Base-by-base conservation (phyloP, 768 basidiomycete genomes). In the Tremella mesenterica region DNA sequence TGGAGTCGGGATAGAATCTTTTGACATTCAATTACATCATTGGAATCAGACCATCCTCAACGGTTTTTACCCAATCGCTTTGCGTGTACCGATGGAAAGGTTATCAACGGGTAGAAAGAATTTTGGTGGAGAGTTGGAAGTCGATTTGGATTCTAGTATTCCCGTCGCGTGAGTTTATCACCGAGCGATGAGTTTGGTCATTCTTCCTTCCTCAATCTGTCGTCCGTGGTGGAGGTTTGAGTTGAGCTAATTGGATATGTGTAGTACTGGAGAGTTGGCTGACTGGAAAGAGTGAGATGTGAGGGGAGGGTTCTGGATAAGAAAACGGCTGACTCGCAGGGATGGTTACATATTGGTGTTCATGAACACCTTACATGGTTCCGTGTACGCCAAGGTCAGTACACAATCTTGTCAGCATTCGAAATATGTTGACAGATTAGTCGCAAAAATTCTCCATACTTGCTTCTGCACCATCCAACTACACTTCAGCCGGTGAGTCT, bases 1-100 rank as follows among this genome's bases (percentile, higher is more conserved):
- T 41, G 69, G 64, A 18, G 64, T 64, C 1, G 71, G 70, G 52
- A 62, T 72, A 49, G 48, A 62, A 34, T 58, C 60, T 14, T 73
- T 73, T 47, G 71, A 73, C 53, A 67, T 73, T 36, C 71, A 73
- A 52, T 52, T 73, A 9, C 65, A 68, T 55, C 69, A 71, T 53
- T 50, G 50, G 12, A 70, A 70, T 48, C 34, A 54, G 25, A 60
- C 56, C 20, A 61, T 70, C 51, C 62, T 70, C 67, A 57, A 53
- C 20, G 71, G 71, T 3, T 71, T 68, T 53, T 51, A 70, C 25
- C 62, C 60, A 12, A 55, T 73, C 29, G 71, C 69, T 4, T 50
- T 69, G 44, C 53, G 68, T 30, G 71, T 73, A 18, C 67, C 67
- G 31, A 66, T 73, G 59, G 59, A 67, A 46, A 53, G 61, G 27